phyloP scores from a whole-genome alignment of 139 green algal genomes.

The Coccomyxa sp. region DNA sequence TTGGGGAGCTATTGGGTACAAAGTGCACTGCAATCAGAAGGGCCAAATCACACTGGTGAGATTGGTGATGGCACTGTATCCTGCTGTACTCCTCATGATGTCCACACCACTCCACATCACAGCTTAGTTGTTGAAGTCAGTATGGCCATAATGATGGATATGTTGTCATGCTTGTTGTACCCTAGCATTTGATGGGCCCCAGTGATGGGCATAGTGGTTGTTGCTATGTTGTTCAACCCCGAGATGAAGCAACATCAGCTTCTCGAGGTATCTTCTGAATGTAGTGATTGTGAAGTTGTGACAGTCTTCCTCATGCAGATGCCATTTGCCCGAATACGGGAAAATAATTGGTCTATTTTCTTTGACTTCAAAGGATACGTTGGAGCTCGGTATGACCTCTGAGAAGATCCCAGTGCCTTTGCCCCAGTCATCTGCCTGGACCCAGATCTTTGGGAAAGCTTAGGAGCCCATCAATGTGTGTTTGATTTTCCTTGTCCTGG shows the following conservation, averaged over 20 bases:
- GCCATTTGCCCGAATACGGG: constrained; percentile 46
- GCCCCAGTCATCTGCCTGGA: no score
- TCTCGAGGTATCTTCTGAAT: not conserved
- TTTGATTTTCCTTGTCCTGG: no score
- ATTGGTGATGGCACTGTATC: not conserved
- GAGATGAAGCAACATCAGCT: not conserved
- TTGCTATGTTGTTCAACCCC: not conserved
- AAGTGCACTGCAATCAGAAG: constrained; percentile 12
- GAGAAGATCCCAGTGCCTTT: no score
- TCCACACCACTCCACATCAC: no score
- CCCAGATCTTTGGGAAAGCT: no score
- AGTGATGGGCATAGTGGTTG: no score
- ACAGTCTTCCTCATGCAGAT: constrained; percentile 2
- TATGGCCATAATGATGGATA: not conserved
- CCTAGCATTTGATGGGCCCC: not conserved
- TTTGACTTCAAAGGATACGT: constrained; percentile 24
- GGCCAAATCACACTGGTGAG: constrained; percentile 3
- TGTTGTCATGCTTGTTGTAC: not conserved
- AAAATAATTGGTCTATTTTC: constrained; percentile 74
- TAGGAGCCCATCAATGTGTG: no score
- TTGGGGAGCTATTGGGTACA: constrained; percentile 52
- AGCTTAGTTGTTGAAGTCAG: no score
- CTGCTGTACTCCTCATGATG: not conserved
- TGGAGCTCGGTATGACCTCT: constrained; percentile 35
- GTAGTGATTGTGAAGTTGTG: not conserved